Evolutionary conservation across 2,329 filamentous ascomycete genomes (phyloP).

Genomic region (Aspergillus uvarum): DNA sequence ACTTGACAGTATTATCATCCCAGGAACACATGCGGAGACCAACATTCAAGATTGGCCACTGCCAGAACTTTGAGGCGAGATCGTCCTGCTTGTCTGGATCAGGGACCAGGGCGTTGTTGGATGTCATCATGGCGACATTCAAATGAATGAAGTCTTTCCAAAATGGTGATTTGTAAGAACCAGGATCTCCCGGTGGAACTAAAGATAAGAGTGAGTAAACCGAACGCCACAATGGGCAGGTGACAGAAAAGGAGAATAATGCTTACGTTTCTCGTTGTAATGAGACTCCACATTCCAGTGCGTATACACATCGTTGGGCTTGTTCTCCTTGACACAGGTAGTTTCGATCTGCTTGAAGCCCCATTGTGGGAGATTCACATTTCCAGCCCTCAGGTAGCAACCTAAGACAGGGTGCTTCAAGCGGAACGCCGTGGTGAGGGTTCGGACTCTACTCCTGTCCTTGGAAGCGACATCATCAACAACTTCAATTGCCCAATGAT

Average conservation of each 20-base stretch:
- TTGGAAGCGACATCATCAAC: conserved; percentile 83
- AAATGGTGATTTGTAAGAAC: conserved; percentile 94
- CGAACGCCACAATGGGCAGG: not conserved
- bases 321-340: conserved; percentile 90
- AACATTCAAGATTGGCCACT: conserved; percentile 94
- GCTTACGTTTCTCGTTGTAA: conserved; percentile 86
- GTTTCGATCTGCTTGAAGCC: conserved; percentile 99
- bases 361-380: conserved; percentile 96
- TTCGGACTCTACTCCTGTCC: conserved; percentile 81
- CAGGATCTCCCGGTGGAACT: conserved; percentile 87
- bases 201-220: conserved; percentile 15
- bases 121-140: conserved; percentile 99
- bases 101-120: conserved; percentile 95
- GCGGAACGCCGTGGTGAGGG: conserved; percentile 89
- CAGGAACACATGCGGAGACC: conserved; percentile 98
- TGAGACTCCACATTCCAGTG: conserved; percentile 99
- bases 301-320: conserved; percentile 87
- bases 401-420: conserved; percentile 77
- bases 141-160: conserved; percentile 96
- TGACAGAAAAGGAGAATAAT: not conserved
- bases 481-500: conserved; percentile 94
- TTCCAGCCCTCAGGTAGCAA: conserved; percentile 93
- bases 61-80: conserved; percentile 94
- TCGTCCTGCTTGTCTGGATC: conserved; percentile 99
- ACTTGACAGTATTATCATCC: conserved; percentile 94